phyloP scores from a whole-genome alignment of 306 rosid species.

The Vigna mungo region DNA sequence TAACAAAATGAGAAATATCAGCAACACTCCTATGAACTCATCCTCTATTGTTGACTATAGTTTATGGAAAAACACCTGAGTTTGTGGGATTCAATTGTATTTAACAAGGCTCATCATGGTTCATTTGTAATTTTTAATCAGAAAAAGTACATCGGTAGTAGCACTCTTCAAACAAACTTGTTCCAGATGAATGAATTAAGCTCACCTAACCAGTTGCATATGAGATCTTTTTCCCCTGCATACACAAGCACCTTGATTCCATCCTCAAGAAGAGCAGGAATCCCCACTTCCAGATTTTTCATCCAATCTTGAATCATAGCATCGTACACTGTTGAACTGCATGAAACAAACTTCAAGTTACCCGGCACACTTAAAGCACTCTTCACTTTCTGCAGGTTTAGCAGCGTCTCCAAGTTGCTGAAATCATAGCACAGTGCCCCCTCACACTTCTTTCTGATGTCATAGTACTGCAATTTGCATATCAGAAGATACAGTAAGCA shows the following conservation, averaged over 20 bases:
- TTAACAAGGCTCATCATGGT: too few species aligned
- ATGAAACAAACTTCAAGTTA: conserved; percentile 65
- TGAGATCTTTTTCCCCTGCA: conserved; percentile 91
- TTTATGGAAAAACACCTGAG: too few species aligned
- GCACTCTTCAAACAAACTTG: neutral
- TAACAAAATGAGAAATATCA: too few species aligned
- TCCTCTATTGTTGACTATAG: too few species aligned
- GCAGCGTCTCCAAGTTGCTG: conserved; percentile 69
- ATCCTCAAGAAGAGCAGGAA: conserved; percentile 87
- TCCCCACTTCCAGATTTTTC: conserved; percentile 82
- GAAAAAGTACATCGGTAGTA: too few species aligned
- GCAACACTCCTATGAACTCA: too few species aligned
- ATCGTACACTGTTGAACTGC: conserved; percentile 62
- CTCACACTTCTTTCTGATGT: conserved; percentile 76
- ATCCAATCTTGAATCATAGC: conserved; percentile 81
- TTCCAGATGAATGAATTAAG: neutral
- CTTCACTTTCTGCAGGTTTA: conserved; percentile 59
- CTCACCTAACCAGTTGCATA: conserved; percentile 97
- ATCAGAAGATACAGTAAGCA: neutral
- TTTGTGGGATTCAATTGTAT: too few species aligned
- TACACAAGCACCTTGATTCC: conserved; percentile 83
- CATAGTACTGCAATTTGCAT: conserved; percentile 71
- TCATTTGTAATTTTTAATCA: too few species aligned
- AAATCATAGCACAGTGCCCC: conserved; percentile 85
- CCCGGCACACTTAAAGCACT: conserved; percentile 74